Percentiles rank a stretch among this genome's conserved stretches.
These are phyloP conservation scores for Ogataea zsoltii DNA, from an alignment of 805 yeast species.

Conservation along the genomic window DNA sequence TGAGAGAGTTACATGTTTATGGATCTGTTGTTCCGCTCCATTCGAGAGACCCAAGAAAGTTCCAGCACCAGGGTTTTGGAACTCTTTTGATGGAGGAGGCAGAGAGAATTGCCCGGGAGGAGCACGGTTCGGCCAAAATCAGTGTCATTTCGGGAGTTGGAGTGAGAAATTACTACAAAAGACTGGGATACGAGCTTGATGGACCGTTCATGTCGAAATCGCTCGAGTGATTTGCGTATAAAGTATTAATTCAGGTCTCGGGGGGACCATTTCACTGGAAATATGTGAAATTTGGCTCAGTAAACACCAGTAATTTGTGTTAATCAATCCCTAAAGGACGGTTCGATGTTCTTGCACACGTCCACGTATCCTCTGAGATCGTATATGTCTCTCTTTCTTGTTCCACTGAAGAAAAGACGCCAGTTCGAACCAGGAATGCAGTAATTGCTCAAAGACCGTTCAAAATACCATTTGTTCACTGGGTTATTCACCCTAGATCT, in stretches of 20 bases:
- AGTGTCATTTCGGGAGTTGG: slow-evolving; percentile 98
- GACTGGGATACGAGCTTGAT: slow-evolving; percentile 86
- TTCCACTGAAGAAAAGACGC: slow-evolving; percentile 46
- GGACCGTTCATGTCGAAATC: slow-evolving; percentile 97
- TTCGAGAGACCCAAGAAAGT: slow-evolving; percentile 94
- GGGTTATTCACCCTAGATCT: slow-evolving; percentile 85
- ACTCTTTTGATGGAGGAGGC: slow-evolving; percentile 98
- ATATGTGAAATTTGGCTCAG: too few relatives aligned
- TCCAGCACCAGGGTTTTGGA: slow-evolving; percentile 99
- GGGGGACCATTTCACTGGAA: too few relatives aligned
- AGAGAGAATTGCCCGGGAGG: slow-evolving; percentile 90
- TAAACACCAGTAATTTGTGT: too few relatives aligned
- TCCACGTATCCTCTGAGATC: slow-evolving; percentile 49
- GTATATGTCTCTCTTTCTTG: slow-evolving; percentile 29
- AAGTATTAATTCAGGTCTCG: too few relatives aligned
- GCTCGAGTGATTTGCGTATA: slow-evolving; percentile 1
- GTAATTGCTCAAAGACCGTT: slow-evolving; percentile 74
- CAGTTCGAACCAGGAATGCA: slow-evolving; percentile 41
- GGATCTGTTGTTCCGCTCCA: slow-evolving; percentile 97
- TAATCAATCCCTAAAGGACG: slow-evolving; percentile 43
- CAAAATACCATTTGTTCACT: slow-evolving; percentile 97
- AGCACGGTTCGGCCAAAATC: slow-evolving; percentile 88
- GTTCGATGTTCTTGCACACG: slow-evolving; percentile 57
- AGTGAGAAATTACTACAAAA: slow-evolving; percentile 92
- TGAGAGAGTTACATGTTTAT: slow-evolving; percentile 95